These are phyloP conservation scores for Metschnikowia cerradonensis DNA, from an alignment of 805 yeast species.

Conservation along the genomic window DNA sequence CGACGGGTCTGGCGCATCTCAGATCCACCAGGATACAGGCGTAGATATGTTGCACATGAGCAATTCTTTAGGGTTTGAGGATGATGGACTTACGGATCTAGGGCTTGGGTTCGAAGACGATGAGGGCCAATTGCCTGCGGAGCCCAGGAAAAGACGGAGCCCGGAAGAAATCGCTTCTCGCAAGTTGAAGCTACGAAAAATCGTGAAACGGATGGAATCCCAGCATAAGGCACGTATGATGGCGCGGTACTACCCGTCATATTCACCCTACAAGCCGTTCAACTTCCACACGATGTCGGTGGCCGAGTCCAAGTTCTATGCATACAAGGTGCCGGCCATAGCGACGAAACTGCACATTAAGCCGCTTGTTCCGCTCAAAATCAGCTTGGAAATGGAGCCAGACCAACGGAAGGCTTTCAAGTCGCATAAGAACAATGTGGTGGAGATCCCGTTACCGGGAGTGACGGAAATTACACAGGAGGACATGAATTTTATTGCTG, in stretches of 20 bases:
- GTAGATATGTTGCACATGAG: slow-evolving; percentile 14
- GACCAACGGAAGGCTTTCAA: slow-evolving; percentile 58
- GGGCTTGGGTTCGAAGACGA: slow-evolving; percentile 21
- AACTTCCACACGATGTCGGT: slow-evolving; percentile 64
- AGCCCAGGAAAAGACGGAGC: slow-evolving; percentile 9
- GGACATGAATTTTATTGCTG: slow-evolving; percentile 31
- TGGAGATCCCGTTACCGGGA: slow-evolving; percentile 5
- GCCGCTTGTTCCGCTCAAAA: slow-evolving; percentile 56
- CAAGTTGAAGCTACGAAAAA: slow-evolving; percentile 24
- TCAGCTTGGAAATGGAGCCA: slow-evolving; percentile 55
- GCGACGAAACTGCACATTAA: slow-evolving; percentile 27
- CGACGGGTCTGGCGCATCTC: slow-evolving; percentile 13
- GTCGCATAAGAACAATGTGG: slow-evolving; percentile 18
- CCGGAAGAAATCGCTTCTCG: slow-evolving; percentile 21
- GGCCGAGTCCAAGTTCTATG: slow-evolving; percentile 54
- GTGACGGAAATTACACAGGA: slow-evolving; percentile 24
- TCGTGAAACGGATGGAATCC: slow-evolving; percentile 29
- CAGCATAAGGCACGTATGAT: slow-evolving; percentile 29
- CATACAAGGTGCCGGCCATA: slow-evolving; percentile 49
- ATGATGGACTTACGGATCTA: slow-evolving; percentile 18
- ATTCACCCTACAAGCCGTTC: slow-evolving; percentile 50
- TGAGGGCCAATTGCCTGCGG: neutral
- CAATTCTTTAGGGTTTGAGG: slow-evolving; percentile 15
- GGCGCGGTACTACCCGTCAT: slow-evolving; percentile 58
- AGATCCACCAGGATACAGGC: slow-evolving; percentile 10